Evolutionary conservation across 192 early-diverging fungal genomes (phyloP).

Genomic region (Helicostylum pulchrum): DNA sequence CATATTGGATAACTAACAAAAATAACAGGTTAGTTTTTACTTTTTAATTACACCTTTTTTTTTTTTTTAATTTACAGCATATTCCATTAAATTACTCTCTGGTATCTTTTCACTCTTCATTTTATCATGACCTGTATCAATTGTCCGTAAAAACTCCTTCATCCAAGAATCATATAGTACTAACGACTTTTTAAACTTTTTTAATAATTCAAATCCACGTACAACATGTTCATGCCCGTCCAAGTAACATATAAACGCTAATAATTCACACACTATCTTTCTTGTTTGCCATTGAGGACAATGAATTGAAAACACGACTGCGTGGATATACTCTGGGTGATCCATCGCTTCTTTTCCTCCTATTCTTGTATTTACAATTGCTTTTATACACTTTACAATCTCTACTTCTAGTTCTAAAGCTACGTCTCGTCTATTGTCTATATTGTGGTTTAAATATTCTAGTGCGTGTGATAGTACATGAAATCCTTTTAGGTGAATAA

Average conservation of each 20-base stretch:
- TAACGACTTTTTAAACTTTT: conserved; percentile 57
- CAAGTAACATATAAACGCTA: conserved; percentile 72
- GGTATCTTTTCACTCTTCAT: conserved; percentile 55
- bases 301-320: conserved; percentile 70
- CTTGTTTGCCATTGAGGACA: conserved; percentile 71
- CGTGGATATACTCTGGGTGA: conserved; percentile 68
- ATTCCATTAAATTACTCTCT: conserved; percentile 73
- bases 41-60: not conserved
- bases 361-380: conserved; percentile 63
- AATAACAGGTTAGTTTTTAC: not conserved
- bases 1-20: conserved; percentile 65
- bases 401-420: conserved; percentile 71
- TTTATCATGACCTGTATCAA: conserved; percentile 66
- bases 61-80: conserved; percentile 43
- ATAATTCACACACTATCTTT: conserved; percentile 65
- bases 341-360: conserved; percentile 70
- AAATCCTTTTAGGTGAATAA: conserved; percentile 72
- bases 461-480: conserved; percentile 65
- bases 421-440: conserved; percentile 43
- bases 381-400: conserved; percentile 76
- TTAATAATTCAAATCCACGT: conserved; percentile 68
- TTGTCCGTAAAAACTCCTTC: conserved; percentile 60
- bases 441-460: conserved; percentile 19
- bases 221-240: conserved; percentile 73
- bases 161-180: conserved; percentile 76